These are phyloP conservation scores for Kockovaella imperatae DNA, from an alignment of 768 basidiomycete species.

Conservation along the genomic window DNA sequence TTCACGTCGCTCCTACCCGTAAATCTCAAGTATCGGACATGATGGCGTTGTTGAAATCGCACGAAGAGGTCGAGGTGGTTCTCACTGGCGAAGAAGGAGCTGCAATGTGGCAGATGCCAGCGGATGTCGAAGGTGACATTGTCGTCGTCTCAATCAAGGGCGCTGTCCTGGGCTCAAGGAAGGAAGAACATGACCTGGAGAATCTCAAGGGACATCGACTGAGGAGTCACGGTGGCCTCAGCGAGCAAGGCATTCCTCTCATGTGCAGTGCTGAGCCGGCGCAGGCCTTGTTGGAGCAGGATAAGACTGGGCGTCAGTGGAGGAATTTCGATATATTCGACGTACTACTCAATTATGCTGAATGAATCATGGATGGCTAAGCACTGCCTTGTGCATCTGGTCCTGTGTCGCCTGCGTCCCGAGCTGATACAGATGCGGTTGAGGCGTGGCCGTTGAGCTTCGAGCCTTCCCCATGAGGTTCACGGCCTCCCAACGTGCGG, in stretches of 20 bases:
- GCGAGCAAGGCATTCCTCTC: constrained; percentile 3
- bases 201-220: constrained; percentile 4
- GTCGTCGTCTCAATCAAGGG: not conserved
- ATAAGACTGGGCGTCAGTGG: not conserved
- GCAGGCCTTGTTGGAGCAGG: no score
- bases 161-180: constrained; percentile 2
- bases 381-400: not conserved
- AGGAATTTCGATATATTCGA: constrained; percentile 6
- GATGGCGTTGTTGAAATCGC: not conserved
- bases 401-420: not conserved
- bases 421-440: no score
- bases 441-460: no score
- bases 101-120: not conserved
- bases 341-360: not conserved
- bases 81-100: constrained; percentile 1
- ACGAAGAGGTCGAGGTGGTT: not conserved
- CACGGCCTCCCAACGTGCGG: no score
- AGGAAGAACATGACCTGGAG: constrained; percentile 1
- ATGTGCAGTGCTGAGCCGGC: not conserved
- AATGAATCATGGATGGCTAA: not conserved
- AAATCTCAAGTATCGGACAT: not conserved
- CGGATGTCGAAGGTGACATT: not conserved
- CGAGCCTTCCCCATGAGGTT: no score
- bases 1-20: not conserved
- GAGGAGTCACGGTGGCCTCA: constrained; percentile 2